phyloP scores from a whole-genome alignment of 805 yeast species.

The Zygosaccharomyces bailii region DNA sequence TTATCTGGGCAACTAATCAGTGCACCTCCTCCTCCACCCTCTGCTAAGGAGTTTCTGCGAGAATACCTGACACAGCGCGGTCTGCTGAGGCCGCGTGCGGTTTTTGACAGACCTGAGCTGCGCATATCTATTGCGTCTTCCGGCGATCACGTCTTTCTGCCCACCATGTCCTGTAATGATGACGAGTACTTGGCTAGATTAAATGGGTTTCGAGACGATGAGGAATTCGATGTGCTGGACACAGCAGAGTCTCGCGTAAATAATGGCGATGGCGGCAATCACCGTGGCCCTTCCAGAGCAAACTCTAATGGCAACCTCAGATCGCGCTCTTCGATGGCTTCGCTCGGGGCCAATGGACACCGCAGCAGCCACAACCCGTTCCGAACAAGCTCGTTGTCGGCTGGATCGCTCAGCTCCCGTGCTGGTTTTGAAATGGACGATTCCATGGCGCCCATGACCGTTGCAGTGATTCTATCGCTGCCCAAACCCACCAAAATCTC shows the following conservation, averaged over 20 bases:
- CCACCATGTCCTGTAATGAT: constrained; percentile 29
- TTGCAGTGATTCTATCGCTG: constrained; percentile 49
- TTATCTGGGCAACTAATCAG: background rate
- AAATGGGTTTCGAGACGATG: constrained; percentile 24
- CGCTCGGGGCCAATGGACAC: background rate
- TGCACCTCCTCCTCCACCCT: constrained; percentile 7
- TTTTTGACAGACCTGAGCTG: constrained; percentile 20
- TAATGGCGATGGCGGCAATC: background rate
- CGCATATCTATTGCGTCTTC: constrained; percentile 33
- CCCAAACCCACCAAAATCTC: constrained; percentile 40
- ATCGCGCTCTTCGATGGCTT: constrained; percentile 1
- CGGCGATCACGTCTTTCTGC: constrained; percentile 37
- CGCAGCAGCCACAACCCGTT: constrained; percentile 1
- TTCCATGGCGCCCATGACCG: constrained; percentile 45
- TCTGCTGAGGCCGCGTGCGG: constrained; percentile 22
- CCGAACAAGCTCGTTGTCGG: constrained; percentile 1
- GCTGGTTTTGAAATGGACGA: constrained; percentile 17
- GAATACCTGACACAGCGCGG: constrained; percentile 32
- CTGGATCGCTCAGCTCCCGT: background rate
- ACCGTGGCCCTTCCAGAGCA: background rate
- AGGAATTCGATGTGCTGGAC: constrained; percentile 10
- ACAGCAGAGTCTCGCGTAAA: constrained; percentile 4
- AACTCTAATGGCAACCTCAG: constrained; percentile 2
- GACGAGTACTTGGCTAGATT: constrained; percentile 31
- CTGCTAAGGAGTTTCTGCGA: constrained; percentile 16